Base-by-base conservation (phyloP, 768 basidiomycete species). In the Auricularia auricula-judae region DNA sequence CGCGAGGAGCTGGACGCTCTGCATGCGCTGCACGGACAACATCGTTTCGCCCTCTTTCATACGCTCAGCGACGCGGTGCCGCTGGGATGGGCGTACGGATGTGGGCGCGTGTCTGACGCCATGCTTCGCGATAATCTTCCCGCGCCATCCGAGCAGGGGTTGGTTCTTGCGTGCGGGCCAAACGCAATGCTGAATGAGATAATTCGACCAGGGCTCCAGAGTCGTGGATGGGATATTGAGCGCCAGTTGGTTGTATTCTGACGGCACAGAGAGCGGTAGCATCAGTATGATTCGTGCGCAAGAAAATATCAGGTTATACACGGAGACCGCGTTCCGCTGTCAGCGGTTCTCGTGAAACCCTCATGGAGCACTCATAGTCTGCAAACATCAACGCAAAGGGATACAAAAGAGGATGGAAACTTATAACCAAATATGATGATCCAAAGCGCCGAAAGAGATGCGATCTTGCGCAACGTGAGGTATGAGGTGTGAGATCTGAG, bases 81-180 rank as follows among this genome's bases (percentile, higher is more conserved):
- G 1, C 67, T 68, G 1, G 75, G 67, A 10, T 84, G 82, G 82
- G 60, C 47, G 8, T 72, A 76, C 43, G 47, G 47, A 5, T 76
- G 78, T 2, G 84, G 84, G 3, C 70, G 81, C 2, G 73, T 85
- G 35, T 70, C 74, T 11, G 66, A 71, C 34, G 66, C 72, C 0
- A 77, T 82, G 74, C 67, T 85, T 14, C 58, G 43, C 12, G 62
- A 65, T 8, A 72, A 80, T 66, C 70, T 85, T 36, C 84, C 83
- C 12, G 8, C 64, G 7, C 77, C 80, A 0, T 70, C 70, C 21
- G 70, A 74, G 8, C 74, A 79, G 39, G 74, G 70, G 5, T 63
- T 85, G 43, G 69, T 84, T 14, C 73, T 82, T 11, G 75, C 79
- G 34, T 85, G 84, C 66, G 84, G 83, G 1, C 84, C 84, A 0